A percentile compares a stretch with the other conserved stretches of the same genome.
Evolutionary conservation across 2,329 filamentous ascomycete genomes (phyloP).

Genomic region (Alternaria panax): DNA sequence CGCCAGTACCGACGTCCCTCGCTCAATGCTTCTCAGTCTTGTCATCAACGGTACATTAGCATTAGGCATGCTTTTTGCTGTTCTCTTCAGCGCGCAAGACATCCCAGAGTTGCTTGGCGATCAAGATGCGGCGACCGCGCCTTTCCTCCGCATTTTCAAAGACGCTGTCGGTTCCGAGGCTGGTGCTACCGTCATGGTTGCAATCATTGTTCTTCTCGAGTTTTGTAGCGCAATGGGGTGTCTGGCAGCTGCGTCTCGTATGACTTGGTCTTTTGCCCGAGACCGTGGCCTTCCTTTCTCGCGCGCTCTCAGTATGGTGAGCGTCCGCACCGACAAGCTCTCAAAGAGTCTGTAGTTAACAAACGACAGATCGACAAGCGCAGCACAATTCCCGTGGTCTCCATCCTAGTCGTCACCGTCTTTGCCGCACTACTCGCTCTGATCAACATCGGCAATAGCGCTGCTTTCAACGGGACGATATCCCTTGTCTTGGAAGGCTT

Average conservation of each 20-base stretch:
- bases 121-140: constrained; percentile 26
- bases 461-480: constrained; percentile 47
- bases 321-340: background rate
- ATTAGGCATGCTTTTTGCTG: constrained; percentile 52
- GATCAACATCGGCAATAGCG: constrained; percentile 61
- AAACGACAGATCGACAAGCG: constrained; percentile 41
- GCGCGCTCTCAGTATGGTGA: constrained; percentile 39
- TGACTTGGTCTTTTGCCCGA: constrained; percentile 55
- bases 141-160: constrained; percentile 62
- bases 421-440: constrained; percentile 57
- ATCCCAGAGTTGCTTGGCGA: constrained; percentile 30
- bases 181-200: constrained; percentile 59
- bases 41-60: constrained; percentile 53
- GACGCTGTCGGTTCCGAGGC: constrained; percentile 39
- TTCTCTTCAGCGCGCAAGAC: constrained; percentile 51
- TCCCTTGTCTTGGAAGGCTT: constrained; percentile 48
- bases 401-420: constrained; percentile 56
- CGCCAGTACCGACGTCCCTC: constrained; percentile 48
- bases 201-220: constrained; percentile 51
- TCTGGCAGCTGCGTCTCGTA: constrained; percentile 52
- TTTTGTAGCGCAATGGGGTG: constrained; percentile 53
- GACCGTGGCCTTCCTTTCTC: constrained; percentile 54
- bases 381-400: constrained; percentile 54
- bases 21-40: constrained; percentile 54
- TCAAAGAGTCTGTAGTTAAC: constrained; percentile 8